These are phyloP conservation scores for Zychaea mexicana DNA, from an alignment of 371 early-diverging fungal species.

Conservation along the genomic window DNA sequence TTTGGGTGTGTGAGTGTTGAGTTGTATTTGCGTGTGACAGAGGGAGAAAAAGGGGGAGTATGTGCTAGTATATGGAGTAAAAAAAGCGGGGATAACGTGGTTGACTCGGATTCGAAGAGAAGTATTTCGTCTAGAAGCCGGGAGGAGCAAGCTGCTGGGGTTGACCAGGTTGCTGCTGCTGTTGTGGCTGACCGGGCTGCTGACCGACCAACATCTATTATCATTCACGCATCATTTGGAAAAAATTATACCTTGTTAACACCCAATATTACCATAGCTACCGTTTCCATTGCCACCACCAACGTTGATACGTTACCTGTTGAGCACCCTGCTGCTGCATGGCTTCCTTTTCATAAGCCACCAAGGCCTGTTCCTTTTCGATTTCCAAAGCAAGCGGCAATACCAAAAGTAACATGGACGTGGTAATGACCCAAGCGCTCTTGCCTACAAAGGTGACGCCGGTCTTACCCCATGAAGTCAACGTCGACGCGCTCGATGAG, in stretches of 20 bases:
- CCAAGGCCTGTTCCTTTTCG: constrained; percentile 76
- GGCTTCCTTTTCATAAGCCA: constrained; percentile 74
- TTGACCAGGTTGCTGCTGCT: constrained; percentile 21
- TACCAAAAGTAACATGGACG: constrained; percentile 75
- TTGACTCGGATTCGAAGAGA: too few relatives aligned
- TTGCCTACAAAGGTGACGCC: constrained; percentile 69
- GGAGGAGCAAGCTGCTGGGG: constrained; percentile 20
- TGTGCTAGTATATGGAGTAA: background rate
- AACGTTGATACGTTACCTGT: constrained; percentile 36
- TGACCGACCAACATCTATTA: constrained; percentile 36
- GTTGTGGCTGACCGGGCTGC: constrained; percentile 26
- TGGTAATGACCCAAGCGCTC: constrained; percentile 82
- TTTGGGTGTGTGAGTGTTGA: background rate
- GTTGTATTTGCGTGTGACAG: too few relatives aligned
- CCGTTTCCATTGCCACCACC: too few relatives aligned
- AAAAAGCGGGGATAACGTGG: background rate
- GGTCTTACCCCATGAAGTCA: constrained; percentile 59
- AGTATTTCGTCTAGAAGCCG: constrained; percentile 10
- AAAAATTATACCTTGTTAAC: background rate
- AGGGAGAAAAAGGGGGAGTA: too few relatives aligned
- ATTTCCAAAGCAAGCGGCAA: constrained; percentile 76
- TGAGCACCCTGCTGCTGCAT: constrained; percentile 68
- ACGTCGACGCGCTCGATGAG: constrained; percentile 47
- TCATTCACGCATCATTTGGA: too few relatives aligned
- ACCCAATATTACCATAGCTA: too few relatives aligned